Conservation (phyloP, 768 basidiomycete species). For the Amanita molliuscula region DNA sequence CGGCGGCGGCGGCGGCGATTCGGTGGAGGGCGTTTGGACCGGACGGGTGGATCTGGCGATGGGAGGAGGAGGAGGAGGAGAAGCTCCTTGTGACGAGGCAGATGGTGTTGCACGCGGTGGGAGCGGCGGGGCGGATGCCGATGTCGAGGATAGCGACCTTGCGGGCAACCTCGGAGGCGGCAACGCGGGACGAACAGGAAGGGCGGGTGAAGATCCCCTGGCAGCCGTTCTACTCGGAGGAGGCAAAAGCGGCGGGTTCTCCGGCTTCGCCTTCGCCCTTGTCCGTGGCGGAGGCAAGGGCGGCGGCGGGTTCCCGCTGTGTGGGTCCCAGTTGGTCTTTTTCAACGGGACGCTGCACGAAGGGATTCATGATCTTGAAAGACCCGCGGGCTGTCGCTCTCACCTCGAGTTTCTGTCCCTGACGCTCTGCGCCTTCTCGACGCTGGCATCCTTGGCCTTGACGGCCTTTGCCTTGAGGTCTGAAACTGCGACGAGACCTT, state of each 20-base stretch:
- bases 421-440: slow-evolving; percentile 41
- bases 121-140: slow-evolving; percentile 13
- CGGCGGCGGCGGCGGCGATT: slow-evolving; percentile 1
- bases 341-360: slow-evolving; percentile 42
- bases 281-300: slow-evolving; percentile 35
- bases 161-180: slow-evolving; percentile 2
- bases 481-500: slow-evolving; percentile 31
- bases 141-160: slow-evolving; percentile 8
- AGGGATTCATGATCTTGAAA: neutral
- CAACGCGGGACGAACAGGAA: neutral
- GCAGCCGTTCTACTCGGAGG: slow-evolving; percentile 25
- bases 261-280: slow-evolving; percentile 22
- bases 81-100: slow-evolving; percentile 15
- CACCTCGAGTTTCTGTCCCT: slow-evolving; percentile 47
- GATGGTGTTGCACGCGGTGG: slow-evolving; percentile 11
- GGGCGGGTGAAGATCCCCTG: neutral
- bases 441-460: slow-evolving; percentile 47
- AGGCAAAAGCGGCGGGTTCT: slow-evolving; percentile 17
- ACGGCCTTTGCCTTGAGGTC: slow-evolving; percentile 57
- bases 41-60: slow-evolving; percentile 22
- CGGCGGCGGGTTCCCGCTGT: slow-evolving; percentile 41
- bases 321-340: slow-evolving; percentile 56
- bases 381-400: neutral
- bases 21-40: slow-evolving; percentile 9
- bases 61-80: slow-evolving; percentile 21